Conservation (phyloP, 176 grass and related monocot genomes). For the Chloris gayana region DNA sequence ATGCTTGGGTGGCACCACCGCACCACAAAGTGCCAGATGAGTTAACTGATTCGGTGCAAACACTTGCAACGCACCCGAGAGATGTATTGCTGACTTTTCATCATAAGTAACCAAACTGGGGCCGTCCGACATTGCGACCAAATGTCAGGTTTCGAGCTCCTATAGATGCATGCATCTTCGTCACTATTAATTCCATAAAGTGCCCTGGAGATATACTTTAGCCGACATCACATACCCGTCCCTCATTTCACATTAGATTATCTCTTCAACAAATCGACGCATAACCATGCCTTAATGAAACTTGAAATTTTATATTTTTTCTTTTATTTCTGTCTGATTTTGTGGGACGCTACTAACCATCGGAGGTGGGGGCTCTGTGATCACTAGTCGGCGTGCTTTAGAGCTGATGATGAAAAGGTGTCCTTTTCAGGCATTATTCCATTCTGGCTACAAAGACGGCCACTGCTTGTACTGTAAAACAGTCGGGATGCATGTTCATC, state of each 20-base stretch:
- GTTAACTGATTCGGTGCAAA: background rate
- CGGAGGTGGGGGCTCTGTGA: conserved; percentile 23
- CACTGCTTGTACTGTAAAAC: conserved; percentile 23
- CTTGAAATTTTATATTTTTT: background rate
- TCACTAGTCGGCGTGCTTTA: conserved; percentile 18
- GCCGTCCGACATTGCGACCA: conserved; percentile 40
- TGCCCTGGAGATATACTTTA: background rate
- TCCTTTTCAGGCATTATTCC: conserved; percentile 23
- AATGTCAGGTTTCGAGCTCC: conserved; percentile 16
- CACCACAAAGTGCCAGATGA: conserved; percentile 28
- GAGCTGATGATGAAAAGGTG: conserved; percentile 39
- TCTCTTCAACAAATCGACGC: conserved; percentile 41
- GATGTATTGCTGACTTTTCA: conserved; percentile 16
- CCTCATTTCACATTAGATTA: conserved; percentile 13
- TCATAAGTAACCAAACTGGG: conserved; percentile 26
- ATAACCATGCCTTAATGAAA: conserved; percentile 7
- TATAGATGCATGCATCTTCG: background rate
- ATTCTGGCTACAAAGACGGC: conserved; percentile 5
- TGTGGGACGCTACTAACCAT: conserved; percentile 55
- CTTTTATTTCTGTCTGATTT: background rate
- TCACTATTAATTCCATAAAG: background rate
- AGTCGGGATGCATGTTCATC: conserved; percentile 18
- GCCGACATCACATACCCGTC: conserved; percentile 25
- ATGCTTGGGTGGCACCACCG: background rate
- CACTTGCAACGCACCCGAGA: background rate